phyloP scores from a whole-genome alignment of 306 rosid genomes.

The Carpinus fangiana region DNA sequence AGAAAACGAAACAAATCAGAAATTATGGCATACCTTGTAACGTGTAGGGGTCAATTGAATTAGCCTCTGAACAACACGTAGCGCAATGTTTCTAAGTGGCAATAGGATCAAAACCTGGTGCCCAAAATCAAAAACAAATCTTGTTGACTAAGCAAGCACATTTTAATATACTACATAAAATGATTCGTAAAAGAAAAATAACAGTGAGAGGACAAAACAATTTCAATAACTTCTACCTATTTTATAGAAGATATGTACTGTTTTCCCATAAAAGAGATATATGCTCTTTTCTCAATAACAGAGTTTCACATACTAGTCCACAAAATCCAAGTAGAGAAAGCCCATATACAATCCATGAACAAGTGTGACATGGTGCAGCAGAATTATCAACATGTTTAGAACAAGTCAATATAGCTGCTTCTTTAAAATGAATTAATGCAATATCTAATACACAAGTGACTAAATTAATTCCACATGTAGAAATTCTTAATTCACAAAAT shows the following conservation, averaged over 20 bases:
- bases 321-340: background rate
- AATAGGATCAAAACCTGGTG: conserved; percentile 77
- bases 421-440: background rate
- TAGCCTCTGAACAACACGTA: conserved; percentile 82
- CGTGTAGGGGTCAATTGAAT: conserved; percentile 76
- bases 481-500: background rate
- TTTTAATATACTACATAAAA: background rate
- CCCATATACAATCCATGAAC: background rate
- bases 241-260: background rate
- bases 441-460: background rate
- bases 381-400: background rate
- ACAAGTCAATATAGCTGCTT: background rate
- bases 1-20: background rate
- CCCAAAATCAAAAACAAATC: conserved; percentile 16
- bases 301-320: background rate
- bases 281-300: background rate
- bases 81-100: conserved; percentile 68
- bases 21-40: conserved; percentile 56
- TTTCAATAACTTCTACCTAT: background rate
- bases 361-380: background rate
- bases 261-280: background rate
- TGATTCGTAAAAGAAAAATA: background rate
- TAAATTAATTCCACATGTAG: background rate
- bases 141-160: conserved; percentile 4
- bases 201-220: background rate